phyloP scores from a whole-genome alignment of 495 filamentous ascomycete species.

The Trichocladium uniseriatum region DNA sequence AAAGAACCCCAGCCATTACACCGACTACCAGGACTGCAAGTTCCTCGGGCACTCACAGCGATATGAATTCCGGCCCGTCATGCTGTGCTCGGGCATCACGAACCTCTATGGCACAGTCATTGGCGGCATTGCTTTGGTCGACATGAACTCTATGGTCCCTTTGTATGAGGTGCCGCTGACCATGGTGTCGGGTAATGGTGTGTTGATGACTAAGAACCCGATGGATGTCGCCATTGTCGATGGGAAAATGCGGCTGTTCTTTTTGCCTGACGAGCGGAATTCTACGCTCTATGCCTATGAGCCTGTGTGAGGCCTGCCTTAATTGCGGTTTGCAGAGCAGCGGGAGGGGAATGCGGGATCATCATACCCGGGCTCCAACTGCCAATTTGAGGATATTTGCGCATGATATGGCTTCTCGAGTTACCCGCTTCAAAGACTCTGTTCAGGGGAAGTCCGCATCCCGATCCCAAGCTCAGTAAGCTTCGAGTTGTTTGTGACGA shows the following conservation, averaged over 20 bases:
- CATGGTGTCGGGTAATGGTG: conserved; percentile 24
- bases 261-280: conserved; percentile 29
- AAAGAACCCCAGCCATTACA: conserved; percentile 24
- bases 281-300: conserved; percentile 33
- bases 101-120: conserved; percentile 18
- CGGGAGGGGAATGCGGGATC: not conserved
- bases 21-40: conserved; percentile 36
- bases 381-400: too few relatives aligned
- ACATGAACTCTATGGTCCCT: conserved; percentile 26
- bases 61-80: conserved; percentile 17
- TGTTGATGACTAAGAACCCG: conserved; percentile 28
- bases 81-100: conserved; percentile 32
- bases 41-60: conserved; percentile 26
- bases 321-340: not conserved
- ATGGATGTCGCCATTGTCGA: conserved; percentile 29
- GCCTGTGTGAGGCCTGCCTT: conserved; percentile 13
- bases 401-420: too few relatives aligned
- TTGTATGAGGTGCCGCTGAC: conserved; percentile 29
- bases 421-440: too few relatives aligned
- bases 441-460: too few relatives aligned
- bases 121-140: conserved; percentile 32
- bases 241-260: conserved; percentile 29
- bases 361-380: too few relatives aligned
- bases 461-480: too few relatives aligned
- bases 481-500: too few relatives aligned